Evolutionary conservation across 148 eudicot species (phyloP).

Genomic region (Vaccinium corymbosum): DNA sequence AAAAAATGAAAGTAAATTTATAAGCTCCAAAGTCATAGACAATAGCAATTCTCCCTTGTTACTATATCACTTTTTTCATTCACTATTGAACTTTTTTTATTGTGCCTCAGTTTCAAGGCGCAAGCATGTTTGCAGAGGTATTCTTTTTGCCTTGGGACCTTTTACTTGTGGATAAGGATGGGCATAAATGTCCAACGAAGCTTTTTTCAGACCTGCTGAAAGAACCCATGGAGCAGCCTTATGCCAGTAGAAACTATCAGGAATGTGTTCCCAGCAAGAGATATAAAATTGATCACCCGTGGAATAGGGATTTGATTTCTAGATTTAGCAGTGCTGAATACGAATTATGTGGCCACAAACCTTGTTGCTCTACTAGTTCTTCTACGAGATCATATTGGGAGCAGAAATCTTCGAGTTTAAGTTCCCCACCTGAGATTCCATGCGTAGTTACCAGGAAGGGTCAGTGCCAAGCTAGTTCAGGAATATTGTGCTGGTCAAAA

Average conservation of each 20-base stretch:
- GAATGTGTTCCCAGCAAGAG: constrained; percentile 47
- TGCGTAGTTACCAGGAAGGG: constrained; percentile 33
- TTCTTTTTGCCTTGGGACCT: constrained; percentile 73
- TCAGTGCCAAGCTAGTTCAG: constrained; percentile 24
- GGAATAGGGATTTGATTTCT: constrained; percentile 21
- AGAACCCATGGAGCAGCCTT: constrained; percentile 20
- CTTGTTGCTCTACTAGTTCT: constrained; percentile 9
- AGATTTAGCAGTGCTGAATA: constrained; percentile 22
- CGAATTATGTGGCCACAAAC: constrained; percentile 17
- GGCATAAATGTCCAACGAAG: constrained; percentile 13
- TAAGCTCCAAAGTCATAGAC: not conserved
- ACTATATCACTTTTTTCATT: not conserved
- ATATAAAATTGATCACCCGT: constrained; percentile 41
- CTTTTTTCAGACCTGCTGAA: constrained; percentile 21
- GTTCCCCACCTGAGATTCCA: constrained; percentile 37
- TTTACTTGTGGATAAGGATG: constrained; percentile 31
- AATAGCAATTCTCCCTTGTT: not conserved
- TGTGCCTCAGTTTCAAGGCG: constrained; percentile 49
- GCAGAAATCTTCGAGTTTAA: constrained; percentile 11
- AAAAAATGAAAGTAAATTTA: not conserved
- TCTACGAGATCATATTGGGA: not conserved
- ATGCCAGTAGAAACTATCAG: constrained; percentile 8
- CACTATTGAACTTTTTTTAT: constrained; percentile 17
- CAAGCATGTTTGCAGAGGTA: constrained; percentile 66
- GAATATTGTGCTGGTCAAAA: constrained; percentile 30